Conservation (phyloP, 306 rosid genomes). For the Gleditsia sinensis region DNA sequence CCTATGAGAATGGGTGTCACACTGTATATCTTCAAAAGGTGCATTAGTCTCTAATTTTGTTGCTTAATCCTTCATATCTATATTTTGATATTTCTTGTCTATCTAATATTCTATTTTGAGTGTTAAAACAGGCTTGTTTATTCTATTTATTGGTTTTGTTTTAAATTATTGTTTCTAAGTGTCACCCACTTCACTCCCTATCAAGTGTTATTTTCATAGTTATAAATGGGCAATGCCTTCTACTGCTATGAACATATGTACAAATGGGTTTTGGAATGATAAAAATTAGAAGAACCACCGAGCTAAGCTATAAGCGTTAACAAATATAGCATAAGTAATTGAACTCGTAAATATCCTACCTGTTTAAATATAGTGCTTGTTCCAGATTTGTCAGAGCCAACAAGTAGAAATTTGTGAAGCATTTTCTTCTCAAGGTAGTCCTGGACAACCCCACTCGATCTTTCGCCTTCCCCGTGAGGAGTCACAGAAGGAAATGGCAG, state of each 20-base stretch:
- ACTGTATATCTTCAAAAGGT: too few species aligned
- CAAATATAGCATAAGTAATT: neutral
- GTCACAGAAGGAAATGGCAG: constrained; percentile 59
- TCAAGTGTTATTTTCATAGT: too few species aligned
- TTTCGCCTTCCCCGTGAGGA: constrained; percentile 30
- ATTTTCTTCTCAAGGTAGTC: constrained; percentile 27
- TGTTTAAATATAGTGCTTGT: constrained; percentile 80
- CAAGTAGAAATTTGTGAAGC: constrained; percentile 56
- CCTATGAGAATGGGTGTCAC: too few species aligned
- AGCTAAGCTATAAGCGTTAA: neutral
- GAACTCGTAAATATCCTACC: constrained; percentile 42
- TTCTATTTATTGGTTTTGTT: too few species aligned
- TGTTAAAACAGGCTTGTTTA: too few species aligned
- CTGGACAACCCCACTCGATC: neutral
- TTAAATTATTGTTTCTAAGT: too few species aligned
- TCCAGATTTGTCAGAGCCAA: constrained; percentile 74
- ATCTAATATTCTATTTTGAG: too few species aligned
- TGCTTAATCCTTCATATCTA: too few species aligned
- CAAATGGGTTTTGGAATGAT: neutral
- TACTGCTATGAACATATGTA: neutral
- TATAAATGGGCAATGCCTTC: neutral
- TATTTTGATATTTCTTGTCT: too few species aligned
- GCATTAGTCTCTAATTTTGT: too few species aligned
- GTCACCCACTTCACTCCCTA: too few species aligned
- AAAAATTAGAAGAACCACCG: neutral